Evolutionary conservation across 352 stramenopile genomes (phyloP), one percentile per base, ranked within the genome.

Genomic region (Phytophthora fragariaefolia): DNA sequence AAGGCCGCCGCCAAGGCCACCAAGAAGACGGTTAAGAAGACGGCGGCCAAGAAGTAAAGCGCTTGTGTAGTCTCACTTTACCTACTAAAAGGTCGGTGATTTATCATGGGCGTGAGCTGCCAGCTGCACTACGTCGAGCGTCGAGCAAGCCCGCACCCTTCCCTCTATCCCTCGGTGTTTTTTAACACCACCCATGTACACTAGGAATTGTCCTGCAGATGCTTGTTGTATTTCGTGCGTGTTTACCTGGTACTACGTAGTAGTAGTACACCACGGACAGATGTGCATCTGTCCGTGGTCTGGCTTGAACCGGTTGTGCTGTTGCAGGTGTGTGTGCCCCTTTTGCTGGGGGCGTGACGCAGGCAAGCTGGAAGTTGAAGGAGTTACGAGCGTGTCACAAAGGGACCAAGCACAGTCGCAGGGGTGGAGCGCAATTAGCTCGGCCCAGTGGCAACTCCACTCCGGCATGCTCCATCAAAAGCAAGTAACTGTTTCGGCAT

Each of bases 181-280:
- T 77, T 93, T 79, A 95, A 95, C 84, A 95, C 86, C 86, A 95
- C 86, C 86, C 80, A 69, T 73, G 57, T 63, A 26, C 34, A 55
- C 51, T 7, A 76, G 77, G 81, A 86, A 71, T 79, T 65, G 58
- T 43, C 17, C 36, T 18, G 0, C 20, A 20, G 36, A 13, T 43
- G 2, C n/a, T 18, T 22, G 15, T 45, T 48, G 10, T 26, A 2
- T 48, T 26, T 13, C 23, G 12, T 20, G 9, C 32, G 32, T n/a
- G 15, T 17, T 3, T 22, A 18, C 36, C 36, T 45, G n/a, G n/a
- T n/a, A n/a, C n/a, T n/a, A n/a, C n/a, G n/a, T n/a, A n/a, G n/a
- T n/a, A n/a, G n/a, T n/a, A n/a, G n/a, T n/a, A n/a, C n/a, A n/a
- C n/a, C n/a, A n/a, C n/a, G n/a, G n/a, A n/a, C n/a, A n/a, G n/a